Evolutionary conservation across 2,329 filamentous ascomycete species (phyloP), one percentile per base, ranked within the genome.

Genomic region (Rhexocercosporidium sp.): DNA sequence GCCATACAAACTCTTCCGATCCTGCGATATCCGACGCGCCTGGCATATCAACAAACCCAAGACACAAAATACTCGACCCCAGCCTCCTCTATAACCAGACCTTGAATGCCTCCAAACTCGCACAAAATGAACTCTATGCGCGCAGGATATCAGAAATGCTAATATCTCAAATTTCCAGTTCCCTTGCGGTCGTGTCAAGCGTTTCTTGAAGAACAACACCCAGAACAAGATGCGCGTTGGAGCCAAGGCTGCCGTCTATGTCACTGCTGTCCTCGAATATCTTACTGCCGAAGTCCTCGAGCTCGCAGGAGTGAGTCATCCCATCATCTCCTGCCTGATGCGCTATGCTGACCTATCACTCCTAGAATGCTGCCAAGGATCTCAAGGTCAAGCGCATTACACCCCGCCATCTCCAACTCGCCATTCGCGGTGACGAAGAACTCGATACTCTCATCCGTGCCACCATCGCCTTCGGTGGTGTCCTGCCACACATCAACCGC

Each of bases 321-420:
- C n/a, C 49, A 31, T 22, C 29, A 49, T 67, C 60, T 69, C 16
- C 59, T 49, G 18, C 18, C 22, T 14, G 44, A 39, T 59, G 47
- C 61, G 39, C 37, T 41, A 46, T 65, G 57, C 72, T 75, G 59
- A 75, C 47, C 16, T 44, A 37, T 25, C 12, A 16, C 60, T 44
- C 51, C 18, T 76, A 91, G 88, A 99, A 99, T 81, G 96, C 96
- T 63, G 96, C 96, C 81, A 98, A 98, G 87, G 96, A 99, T 82
- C 92, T 98, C 79, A 99, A 98, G 84, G 96, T 98, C 84, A 99
- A 98, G 90, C 96, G 96, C 82, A 99, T 99, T 82, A 98, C 95
- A 14, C 96, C 96, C 65, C 94, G 96, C 81, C 96, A 99, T 82
- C 85, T 99, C 72, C 96, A 99, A 82, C 92, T 99, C 71, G 96